A percentile compares a stretch with the other conserved stretches of the same genome.
Conservation (phyloP, 208 protist genomes). For the Trypanosoma theileri region DNA sequence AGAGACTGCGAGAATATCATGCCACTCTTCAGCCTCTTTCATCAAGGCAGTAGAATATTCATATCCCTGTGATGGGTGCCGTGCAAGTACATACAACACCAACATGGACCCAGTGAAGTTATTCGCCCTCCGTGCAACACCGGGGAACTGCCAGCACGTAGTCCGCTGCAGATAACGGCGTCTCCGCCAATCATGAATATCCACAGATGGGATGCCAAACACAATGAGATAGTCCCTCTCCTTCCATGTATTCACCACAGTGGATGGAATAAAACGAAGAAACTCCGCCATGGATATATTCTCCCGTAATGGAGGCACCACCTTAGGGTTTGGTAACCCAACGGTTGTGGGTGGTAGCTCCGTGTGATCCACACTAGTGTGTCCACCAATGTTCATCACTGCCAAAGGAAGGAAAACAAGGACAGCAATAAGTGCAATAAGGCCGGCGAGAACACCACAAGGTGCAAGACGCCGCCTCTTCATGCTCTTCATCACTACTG, state of each 20-base stretch:
- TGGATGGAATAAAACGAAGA: conserved; percentile 1
- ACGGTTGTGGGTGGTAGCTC: too few species aligned
- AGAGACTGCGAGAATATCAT: conserved; percentile 31
- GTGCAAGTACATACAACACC: conserved; percentile 28
- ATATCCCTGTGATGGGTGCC: conserved; percentile 15
- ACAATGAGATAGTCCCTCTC: conserved; percentile 27
- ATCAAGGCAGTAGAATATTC: conserved; percentile 32
- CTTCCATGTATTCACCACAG: background rate
- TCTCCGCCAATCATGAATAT: conserved; percentile 24
- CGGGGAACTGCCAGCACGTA: conserved; percentile 43
- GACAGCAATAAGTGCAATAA: too few species aligned
- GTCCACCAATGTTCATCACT: too few species aligned
- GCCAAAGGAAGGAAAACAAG: too few species aligned
- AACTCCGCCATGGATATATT: too few species aligned
- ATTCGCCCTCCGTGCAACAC: conserved; percentile 40
- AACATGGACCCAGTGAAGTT: conserved; percentile 32
- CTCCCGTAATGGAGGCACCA: too few species aligned
- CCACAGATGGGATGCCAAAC: conserved; percentile 48
- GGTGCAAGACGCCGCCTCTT: too few species aligned
- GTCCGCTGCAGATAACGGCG: conserved; percentile 38
- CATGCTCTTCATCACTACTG: too few species aligned
- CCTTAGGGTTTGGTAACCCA: too few species aligned
- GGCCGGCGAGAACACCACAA: too few species aligned
- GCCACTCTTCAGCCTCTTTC: conserved; percentile 37
- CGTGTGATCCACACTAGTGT: too few species aligned